phyloP scores from a whole-genome alignment of 257 asterid genomes.

The Sherardia arvensis region DNA sequence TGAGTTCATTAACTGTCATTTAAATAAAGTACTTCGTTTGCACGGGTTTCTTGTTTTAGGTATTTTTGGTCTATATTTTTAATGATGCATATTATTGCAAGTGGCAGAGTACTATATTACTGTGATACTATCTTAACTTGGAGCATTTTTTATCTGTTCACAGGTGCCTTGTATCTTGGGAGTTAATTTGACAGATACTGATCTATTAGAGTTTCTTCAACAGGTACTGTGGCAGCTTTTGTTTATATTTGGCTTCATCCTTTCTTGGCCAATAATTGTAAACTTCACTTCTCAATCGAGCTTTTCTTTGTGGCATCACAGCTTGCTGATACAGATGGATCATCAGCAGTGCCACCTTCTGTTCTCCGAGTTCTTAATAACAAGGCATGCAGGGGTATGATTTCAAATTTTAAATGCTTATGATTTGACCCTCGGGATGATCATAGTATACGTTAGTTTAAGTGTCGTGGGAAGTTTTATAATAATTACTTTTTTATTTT shows the following conservation, averaged over 20 bases:
- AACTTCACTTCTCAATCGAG: constrained; percentile 7
- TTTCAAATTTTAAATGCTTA: background rate
- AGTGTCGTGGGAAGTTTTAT: background rate
- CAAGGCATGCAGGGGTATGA: constrained; percentile 92
- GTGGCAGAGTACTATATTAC: background rate
- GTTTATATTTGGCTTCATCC: background rate
- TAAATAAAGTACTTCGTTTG: background rate
- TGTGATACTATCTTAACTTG: background rate
- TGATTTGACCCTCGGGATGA: background rate
- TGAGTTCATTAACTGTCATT: constrained; percentile 20
- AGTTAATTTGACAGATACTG: constrained; percentile 57
- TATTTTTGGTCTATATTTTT: background rate
- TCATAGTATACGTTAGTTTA: background rate
- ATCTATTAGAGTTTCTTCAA: constrained; percentile 83
- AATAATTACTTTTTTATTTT: background rate
- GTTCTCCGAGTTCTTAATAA: constrained; percentile 72
- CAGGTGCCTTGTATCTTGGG: constrained; percentile 95
- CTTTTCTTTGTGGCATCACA: constrained; percentile 18
- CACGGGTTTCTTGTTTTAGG: background rate
- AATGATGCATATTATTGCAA: background rate
- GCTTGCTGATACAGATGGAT: constrained; percentile 95
- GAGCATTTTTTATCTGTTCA: constrained; percentile 8
- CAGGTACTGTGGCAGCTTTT: constrained; percentile 41
- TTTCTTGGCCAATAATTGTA: background rate
- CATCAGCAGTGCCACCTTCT: constrained; percentile 82